Evolutionary conservation across 129 eudicot genomes (phyloP).

Genomic region (Centaurea solstitialis): DNA sequence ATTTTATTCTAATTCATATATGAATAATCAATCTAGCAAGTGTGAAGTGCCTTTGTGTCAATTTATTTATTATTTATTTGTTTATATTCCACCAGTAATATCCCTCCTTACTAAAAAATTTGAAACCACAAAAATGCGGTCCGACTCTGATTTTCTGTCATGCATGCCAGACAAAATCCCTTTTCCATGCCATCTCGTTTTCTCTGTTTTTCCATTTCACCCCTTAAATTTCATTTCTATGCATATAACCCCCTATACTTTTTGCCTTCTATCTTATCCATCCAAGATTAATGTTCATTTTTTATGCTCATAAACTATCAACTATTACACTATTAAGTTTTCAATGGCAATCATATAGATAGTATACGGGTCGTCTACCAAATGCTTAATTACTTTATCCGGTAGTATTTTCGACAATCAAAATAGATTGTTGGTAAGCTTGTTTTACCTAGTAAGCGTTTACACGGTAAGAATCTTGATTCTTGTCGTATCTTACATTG

Average conservation of each 20-base stretch:
- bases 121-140: constrained; percentile 40
- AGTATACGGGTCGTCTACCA: background rate
- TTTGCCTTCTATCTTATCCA: background rate
- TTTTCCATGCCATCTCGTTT: constrained; percentile 36
- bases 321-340: background rate
- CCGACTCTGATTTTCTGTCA: constrained; percentile 34
- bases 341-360: background rate
- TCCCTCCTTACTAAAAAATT: constrained; percentile 14
- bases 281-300: background rate
- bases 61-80: background rate
- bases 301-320: background rate
- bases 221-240: background rate
- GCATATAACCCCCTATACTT: background rate
- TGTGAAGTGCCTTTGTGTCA: background rate
- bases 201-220: constrained; percentile 22
- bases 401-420: no score
- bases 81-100: constrained; percentile 1
- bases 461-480: no score
- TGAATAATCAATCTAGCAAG: background rate
- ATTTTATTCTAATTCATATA: background rate
- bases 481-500: no score
- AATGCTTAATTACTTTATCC: no score
- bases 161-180: constrained; percentile 49
- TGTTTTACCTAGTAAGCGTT: no score
- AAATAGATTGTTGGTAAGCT: no score